Conservation (phyloP, 768 basidiomycete genomes). For the Pleurotus djamor region DNA sequence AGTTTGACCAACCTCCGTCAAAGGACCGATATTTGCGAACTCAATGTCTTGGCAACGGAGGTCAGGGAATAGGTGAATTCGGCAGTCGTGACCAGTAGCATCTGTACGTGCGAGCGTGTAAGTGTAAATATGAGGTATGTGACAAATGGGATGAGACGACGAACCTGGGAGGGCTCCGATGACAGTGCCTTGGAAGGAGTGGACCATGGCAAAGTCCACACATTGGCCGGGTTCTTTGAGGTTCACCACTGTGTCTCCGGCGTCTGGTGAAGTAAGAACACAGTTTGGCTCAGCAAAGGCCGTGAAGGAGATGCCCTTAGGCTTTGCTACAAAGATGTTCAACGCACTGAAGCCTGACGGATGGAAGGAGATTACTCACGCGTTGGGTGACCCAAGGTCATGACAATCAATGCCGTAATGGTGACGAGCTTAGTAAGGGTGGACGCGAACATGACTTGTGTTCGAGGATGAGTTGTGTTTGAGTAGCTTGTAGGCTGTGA, state of each 20-base stretch:
- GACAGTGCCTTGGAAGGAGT: background rate
- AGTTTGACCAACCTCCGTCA: background rate
- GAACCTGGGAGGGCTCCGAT: background rate
- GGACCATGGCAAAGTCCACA: background rate
- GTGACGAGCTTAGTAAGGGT: too few relatives aligned
- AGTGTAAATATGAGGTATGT: background rate
- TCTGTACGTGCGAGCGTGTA: background rate
- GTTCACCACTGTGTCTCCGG: background rate
- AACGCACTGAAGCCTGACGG: too few relatives aligned
- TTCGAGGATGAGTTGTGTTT: too few relatives aligned
- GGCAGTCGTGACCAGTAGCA: background rate
- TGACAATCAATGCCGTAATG: too few relatives aligned
- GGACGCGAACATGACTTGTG: too few relatives aligned
- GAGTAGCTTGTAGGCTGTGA: too few relatives aligned
- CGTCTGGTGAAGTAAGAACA: background rate
- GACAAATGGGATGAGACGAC: background rate
- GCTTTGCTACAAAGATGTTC: background rate
- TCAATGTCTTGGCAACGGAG: background rate
- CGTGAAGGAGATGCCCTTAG: background rate
- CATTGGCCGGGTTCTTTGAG: background rate
- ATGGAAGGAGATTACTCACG: too few relatives aligned
- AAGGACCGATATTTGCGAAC: background rate
- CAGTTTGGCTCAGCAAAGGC: background rate
- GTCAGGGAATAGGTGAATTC: background rate
- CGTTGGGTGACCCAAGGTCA: too few relatives aligned